Evolutionary conservation across 495 filamentous ascomycete species (phyloP).

Genomic region (Apiosordaria backusii): DNA sequence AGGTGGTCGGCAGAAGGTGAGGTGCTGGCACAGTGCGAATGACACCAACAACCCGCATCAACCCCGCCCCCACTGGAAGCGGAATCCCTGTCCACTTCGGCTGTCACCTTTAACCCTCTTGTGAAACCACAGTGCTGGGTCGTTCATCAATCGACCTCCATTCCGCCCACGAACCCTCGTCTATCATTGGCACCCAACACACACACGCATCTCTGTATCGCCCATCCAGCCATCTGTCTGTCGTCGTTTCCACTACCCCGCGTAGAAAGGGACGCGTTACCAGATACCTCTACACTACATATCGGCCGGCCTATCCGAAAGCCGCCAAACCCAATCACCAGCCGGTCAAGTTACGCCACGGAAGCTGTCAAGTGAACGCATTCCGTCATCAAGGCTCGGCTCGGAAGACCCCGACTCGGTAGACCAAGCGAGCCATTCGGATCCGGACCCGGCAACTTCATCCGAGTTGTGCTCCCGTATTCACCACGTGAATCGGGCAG

Average conservation of each 20-base stretch:
- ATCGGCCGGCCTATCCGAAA: neutral
- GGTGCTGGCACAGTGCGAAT: neutral
- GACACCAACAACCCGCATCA: neutral
- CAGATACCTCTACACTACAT: neutral
- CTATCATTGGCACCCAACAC: neutral
- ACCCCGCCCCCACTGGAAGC: neutral
- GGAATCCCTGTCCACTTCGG: neutral
- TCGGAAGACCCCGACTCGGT: neutral
- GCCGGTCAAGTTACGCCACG: neutral
- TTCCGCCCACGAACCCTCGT: too few relatives aligned
- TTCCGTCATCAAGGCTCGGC: neutral
- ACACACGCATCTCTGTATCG: neutral
- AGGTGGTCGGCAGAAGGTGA: neutral
- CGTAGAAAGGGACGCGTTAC: neutral
- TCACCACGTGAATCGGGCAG: neutral
- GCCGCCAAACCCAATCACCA: neutral
- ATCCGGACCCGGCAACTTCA: neutral
- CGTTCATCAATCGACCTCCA: too few relatives aligned
- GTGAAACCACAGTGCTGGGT: neutral
- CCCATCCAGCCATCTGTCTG: neutral
- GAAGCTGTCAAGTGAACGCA: neutral
- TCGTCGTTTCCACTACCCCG: neutral
- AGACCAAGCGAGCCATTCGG: neutral
- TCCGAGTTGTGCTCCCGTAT: neutral
- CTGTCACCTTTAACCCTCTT: neutral